A percentile compares a stretch with the other conserved stretches of the same genome.
These are phyloP conservation scores for Pelargonium citronellum DNA, from an alignment of 441 rosid species.

Conservation along the genomic window DNA sequence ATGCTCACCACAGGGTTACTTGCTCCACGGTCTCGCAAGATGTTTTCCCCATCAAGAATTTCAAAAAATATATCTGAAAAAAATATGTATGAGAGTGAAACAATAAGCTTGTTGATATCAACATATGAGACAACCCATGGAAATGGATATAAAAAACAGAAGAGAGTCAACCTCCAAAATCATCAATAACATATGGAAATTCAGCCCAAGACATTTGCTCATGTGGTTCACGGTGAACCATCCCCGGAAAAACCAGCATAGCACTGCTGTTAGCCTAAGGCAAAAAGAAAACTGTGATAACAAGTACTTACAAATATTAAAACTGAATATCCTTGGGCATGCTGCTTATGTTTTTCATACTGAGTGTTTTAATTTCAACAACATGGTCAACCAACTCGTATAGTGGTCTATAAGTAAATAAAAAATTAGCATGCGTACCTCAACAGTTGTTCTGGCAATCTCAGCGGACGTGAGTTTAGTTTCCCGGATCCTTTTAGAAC, in stretches of 20 bases:
- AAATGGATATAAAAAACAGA: background rate
- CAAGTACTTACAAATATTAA: conserved; percentile 9
- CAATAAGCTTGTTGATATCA: conserved; percentile 13
- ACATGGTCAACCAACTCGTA: conserved; percentile 8
- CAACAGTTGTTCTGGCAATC: conserved; percentile 73
- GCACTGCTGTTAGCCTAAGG: conserved; percentile 64
- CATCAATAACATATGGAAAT: conserved; percentile 69
- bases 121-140: background rate
- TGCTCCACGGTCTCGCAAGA: conserved; percentile 75
- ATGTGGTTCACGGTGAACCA: conserved; percentile 76
- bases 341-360: background rate
- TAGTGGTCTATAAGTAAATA: conserved; percentile 12
- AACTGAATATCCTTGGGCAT: conserved; percentile 1
- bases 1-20: conserved; percentile 78
- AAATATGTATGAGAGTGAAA: conserved; percentile 9
- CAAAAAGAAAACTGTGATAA: conserved; percentile 20
- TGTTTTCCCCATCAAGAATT: conserved; percentile 62
- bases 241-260: conserved; percentile 76
- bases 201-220: conserved; percentile 80
- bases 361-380: background rate
- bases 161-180: conserved; percentile 68
- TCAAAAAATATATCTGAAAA: conserved; percentile 73
- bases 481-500: conserved; percentile 46
- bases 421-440: conserved; percentile 36
- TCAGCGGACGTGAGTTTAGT: conserved; percentile 67